Base-by-base conservation (phyloP, 345 rosid species). In the Brassica nigra region DNA sequence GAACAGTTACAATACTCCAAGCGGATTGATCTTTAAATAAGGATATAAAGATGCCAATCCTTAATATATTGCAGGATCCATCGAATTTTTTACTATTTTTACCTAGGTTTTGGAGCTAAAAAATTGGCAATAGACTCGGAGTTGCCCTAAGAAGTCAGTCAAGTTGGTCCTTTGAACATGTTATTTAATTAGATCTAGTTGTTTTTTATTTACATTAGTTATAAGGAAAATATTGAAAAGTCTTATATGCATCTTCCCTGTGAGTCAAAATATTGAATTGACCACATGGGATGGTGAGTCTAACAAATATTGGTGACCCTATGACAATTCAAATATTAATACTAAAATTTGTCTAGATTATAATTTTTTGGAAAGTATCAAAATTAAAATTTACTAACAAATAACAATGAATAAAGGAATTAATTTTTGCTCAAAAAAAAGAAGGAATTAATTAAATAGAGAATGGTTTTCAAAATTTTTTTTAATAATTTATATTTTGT, bases 211-310 rank as follows among this genome's bases (percentile, higher is more conserved):
- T 9, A 42, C 47, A 39, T 64, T 71, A 37, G 16, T 78, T 55
- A 10, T 31, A 27, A 64, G 28, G 11, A 71, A 29, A 78, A 37
- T 1, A 31, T 55, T 31, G 36, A 11, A 79, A 73, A 62, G 66
- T 68, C 61, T 31, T 80, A 4, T 68, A 49, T 62, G 57, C 66
- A 3, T 36, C 66, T 69, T 68, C 58, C 69, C 5, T 8, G 55
- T 18, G 79, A 75, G 79, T 75, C 76, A 80, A 74, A 52, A 54
- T 62, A 74, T 68, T 74, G 66, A 66, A 14, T 73, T 73, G 70
- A 61, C 78, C 64, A 44, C 74, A 79, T 79, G 42, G 58, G 47
- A 44, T 15, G 68, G 52, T n/a, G n/a, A n/a, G n/a, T n/a, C n/a
- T n/a, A n/a, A n/a, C n/a, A n/a, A n/a, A n/a, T n/a, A n/a, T n/a